These are phyloP conservation scores for Phoma sp. DNA, from an alignment of 2,329 filamentous ascomycete genomes.

Conservation along the genomic window DNA sequence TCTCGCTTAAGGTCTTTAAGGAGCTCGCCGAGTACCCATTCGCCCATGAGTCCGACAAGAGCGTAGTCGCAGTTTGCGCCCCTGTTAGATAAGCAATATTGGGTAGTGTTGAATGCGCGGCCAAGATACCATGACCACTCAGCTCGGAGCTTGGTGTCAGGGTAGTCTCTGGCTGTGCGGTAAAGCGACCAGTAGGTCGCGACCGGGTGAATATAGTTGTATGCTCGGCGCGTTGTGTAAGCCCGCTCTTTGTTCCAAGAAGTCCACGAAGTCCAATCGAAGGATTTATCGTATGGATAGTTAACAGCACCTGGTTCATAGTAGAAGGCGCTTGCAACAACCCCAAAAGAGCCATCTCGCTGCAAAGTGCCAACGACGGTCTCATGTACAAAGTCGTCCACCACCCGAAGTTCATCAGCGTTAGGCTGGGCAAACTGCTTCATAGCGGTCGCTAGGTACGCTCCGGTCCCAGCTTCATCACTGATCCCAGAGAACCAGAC, in stretches of 20 bases:
- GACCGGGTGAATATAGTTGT: slow-evolving; percentile 66
- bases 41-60: slow-evolving; percentile 64
- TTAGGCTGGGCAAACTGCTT: slow-evolving; percentile 63
- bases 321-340: slow-evolving; percentile 65
- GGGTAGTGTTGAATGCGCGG: slow-evolving; percentile 62
- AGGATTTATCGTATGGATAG: slow-evolving; percentile 54
- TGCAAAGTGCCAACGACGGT: slow-evolving; percentile 60
- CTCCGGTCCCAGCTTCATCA: slow-evolving; percentile 66
- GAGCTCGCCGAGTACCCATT: slow-evolving; percentile 64
- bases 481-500: slow-evolving; percentile 68
- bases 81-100: slow-evolving; percentile 48
- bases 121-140: slow-evolving; percentile 64
- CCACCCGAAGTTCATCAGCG: slow-evolving; percentile 57
- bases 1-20: slow-evolving; percentile 61
- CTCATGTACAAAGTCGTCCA: slow-evolving; percentile 63
- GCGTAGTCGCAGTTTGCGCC: slow-evolving; percentile 51
- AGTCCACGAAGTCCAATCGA: slow-evolving; percentile 61
- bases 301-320: slow-evolving; percentile 57
- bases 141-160: slow-evolving; percentile 51
- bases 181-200: slow-evolving; percentile 67
- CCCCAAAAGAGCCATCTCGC: slow-evolving; percentile 52
- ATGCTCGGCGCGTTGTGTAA: slow-evolving; percentile 60
- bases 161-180: slow-evolving; percentile 60
- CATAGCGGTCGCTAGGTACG: slow-evolving; percentile 62
- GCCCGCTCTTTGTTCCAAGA: slow-evolving; percentile 60